Evolutionary conservation across 441 rosid species (phyloP).

Genomic region (Jatropha podagrica): DNA sequence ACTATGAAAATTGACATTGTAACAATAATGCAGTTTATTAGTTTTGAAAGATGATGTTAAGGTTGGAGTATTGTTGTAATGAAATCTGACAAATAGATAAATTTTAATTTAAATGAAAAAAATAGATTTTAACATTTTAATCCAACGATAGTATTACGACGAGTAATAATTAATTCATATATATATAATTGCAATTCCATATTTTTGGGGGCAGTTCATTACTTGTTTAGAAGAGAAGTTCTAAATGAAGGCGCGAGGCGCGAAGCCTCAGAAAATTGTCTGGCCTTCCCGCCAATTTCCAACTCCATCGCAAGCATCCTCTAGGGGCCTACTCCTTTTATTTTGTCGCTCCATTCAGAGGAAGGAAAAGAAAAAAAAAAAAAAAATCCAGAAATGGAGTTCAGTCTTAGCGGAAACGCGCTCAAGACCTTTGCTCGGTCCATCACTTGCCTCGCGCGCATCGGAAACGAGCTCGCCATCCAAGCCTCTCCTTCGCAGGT

Average conservation of each 20-base stretch:
- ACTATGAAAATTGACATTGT: too few species aligned
- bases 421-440: slow-evolving; percentile 77
- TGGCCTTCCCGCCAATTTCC: slow-evolving; percentile 22
- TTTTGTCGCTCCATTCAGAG: neutral
- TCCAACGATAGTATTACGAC: too few species aligned
- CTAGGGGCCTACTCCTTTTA: neutral
- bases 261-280: neutral
- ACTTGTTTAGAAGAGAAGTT: too few species aligned
- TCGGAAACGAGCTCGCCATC: slow-evolving; percentile 79
- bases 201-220: too few species aligned
- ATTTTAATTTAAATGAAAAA: too few species aligned
- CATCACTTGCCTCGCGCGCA: slow-evolving; percentile 69
- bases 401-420: slow-evolving; percentile 65
- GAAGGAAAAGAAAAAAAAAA: neutral
- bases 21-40: too few species aligned
- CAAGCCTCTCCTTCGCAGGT: slow-evolving; percentile 76
- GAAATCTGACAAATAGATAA: too few species aligned
- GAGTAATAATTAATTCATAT: too few species aligned
- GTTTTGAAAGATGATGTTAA: too few species aligned
- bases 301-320: neutral
- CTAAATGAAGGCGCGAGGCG: neutral
- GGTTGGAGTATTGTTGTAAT: too few species aligned
- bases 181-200: too few species aligned
- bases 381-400: slow-evolving; percentile 48
- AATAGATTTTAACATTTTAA: too few species aligned